Evolutionary conservation across 2,329 filamentous ascomycete genomes (phyloP).

Genomic region (Dothideomycetes sp.): DNA sequence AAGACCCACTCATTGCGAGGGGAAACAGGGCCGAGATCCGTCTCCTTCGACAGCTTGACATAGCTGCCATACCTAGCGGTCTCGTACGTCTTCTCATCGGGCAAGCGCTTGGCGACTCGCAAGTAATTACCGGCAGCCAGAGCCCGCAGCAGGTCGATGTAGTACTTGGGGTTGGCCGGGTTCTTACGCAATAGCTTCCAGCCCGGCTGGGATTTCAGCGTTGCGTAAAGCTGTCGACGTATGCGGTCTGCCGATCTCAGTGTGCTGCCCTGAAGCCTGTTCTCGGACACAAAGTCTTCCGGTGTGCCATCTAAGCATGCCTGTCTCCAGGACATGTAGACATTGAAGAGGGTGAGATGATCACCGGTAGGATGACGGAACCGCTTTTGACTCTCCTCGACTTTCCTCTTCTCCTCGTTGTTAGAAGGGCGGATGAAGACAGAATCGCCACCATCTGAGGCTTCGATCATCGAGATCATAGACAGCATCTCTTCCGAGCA

Average conservation of each 20-base stretch:
- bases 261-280: not conserved
- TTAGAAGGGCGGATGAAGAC: too few relatives aligned
- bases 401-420: too few relatives aligned
- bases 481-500: constrained; percentile 1
- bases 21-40: not conserved
- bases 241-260: not conserved
- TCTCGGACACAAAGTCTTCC: not conserved
- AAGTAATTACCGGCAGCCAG: not conserved
- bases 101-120: constrained; percentile 1
- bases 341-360: constrained; percentile 1
- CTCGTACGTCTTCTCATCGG: not conserved
- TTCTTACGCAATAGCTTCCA: not conserved
- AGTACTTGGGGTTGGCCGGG: not conserved
- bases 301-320: not conserved
- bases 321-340: constrained; percentile 1
- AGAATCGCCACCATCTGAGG: not conserved
- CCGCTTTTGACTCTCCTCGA: not conserved
- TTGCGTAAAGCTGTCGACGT: not conserved
- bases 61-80: not conserved
- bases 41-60: not conserved
- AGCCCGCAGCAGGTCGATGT: not conserved
- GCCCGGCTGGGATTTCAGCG: not conserved
- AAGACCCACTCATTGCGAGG: not conserved
- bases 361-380: not conserved
- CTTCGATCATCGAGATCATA: not conserved